phyloP scores from a whole-genome alignment of 805 yeast genomes.

The Torulaspora delbrueckii region DNA sequence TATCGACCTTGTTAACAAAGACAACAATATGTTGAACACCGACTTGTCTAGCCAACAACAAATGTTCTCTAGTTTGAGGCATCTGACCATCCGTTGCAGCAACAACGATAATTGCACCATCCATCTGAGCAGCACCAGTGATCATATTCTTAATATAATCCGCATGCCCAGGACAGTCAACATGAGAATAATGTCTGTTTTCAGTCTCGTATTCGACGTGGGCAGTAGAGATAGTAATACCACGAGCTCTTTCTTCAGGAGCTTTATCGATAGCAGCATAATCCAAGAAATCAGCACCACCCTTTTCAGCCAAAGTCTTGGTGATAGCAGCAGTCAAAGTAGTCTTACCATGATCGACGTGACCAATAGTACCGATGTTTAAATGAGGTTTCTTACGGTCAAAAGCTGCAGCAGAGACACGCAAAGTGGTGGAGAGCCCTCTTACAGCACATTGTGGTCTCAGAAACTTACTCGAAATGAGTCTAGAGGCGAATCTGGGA shows the following conservation, averaged over 20 bases:
- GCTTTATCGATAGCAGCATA: slow-evolving; percentile 93
- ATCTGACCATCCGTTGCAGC: slow-evolving; percentile 99
- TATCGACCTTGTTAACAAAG: slow-evolving; percentile 96
- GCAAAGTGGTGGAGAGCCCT: slow-evolving; percentile 21
- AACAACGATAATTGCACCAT: slow-evolving; percentile 98
- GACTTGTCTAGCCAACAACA: slow-evolving; percentile 97
- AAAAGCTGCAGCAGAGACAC: slow-evolving; percentile 62
- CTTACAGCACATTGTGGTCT: slow-evolving; percentile 7
- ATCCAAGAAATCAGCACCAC: slow-evolving; percentile 92
- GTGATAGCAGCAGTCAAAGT: slow-evolving; percentile 98
- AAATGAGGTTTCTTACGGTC: slow-evolving; percentile 95
- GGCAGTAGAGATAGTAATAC: slow-evolving; percentile 96
- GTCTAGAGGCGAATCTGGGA: slow-evolving; percentile 19
- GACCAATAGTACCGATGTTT: slow-evolving; percentile 97
- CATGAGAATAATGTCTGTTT: slow-evolving; percentile 94
- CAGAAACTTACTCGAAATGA: slow-evolving; percentile 16
- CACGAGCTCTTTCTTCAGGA: slow-evolving; percentile 99
- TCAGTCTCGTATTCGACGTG: slow-evolving; percentile 96
- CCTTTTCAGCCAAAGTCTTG: slow-evolving; percentile 79
- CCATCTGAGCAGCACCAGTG: slow-evolving; percentile 99
- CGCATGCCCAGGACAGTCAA: slow-evolving; percentile 98
- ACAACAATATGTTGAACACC: slow-evolving; percentile 98
- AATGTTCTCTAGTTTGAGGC: slow-evolving; percentile 99
- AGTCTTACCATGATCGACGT: slow-evolving; percentile 98
- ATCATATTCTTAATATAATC: slow-evolving; percentile 99